Base-by-base conservation (phyloP, 2,329 filamentous ascomycete genomes). In the Epichloe baconii region DNA sequence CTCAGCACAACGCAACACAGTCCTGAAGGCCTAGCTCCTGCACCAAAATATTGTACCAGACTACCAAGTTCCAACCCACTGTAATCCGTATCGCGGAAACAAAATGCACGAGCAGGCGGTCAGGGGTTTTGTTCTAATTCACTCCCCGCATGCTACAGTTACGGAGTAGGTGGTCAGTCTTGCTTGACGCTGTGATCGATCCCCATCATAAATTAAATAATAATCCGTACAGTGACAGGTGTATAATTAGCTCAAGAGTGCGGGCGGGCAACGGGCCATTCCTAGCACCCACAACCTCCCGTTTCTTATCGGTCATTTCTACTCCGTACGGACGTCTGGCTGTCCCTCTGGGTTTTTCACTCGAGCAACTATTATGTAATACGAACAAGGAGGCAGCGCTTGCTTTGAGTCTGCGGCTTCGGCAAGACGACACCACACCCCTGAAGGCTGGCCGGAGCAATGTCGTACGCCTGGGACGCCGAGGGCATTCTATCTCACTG, bases 261-360 rank as follows among this genome's bases (percentile, higher is more conserved):
- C 42, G 41, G 40, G 41, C 35, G 31, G 52, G n/a, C 31, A 38
- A 41, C 52, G 48, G 52, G 52, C 49, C 48, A 41, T 37, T 34
- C 35, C 45, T 46, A 43, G 21, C 38, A 40, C n/a, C 17, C 40
- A 42, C 40, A 23, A 42, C 8, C 10, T 42, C 40, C 40, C 40
- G 19, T 19, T 43, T 43, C 41, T 42, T 21, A 19, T 7, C 40
- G 19, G 19, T 14, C 17, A 23, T 31, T 14, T n/a, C 36, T 19
- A 42, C 23, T 26, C 23, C 6, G 7, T 6, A 23, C 23, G 23
- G 23, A 6, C 6, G 26, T n/a, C 7, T 23, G 41, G 19, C 41
- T 43, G 10, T 12, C 8, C 10, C 23, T 26, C 23, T 31, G n/a
- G 7, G 8, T n/a, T 12, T 15, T 26, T 21, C 43, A 31, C 19